Percentiles rank a stretch among this genome's conserved stretches.
Evolutionary conservation across 306 rosid species (phyloP).

Genomic region (Pueraria montana): DNA sequence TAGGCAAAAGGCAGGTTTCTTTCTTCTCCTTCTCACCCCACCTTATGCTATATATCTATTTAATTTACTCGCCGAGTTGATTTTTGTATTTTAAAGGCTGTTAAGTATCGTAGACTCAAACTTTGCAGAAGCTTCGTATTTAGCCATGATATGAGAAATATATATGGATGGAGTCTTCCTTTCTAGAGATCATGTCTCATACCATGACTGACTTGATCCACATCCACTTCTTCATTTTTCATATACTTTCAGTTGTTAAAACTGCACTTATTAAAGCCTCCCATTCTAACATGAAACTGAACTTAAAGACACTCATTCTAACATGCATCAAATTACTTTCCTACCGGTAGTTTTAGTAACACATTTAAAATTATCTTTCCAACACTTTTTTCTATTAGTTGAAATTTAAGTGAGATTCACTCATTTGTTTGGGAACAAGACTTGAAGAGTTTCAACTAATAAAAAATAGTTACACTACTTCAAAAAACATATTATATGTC

Average conservation of each 20-base stretch:
- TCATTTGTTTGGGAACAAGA: no score
- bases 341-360: no score
- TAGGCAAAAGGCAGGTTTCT: background rate
- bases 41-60: background rate
- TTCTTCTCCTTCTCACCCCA: background rate
- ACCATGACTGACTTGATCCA: background rate
- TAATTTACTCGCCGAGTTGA: background rate
- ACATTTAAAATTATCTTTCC: no score
- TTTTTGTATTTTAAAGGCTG: background rate
- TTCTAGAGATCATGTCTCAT: background rate
- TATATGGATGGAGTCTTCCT: background rate
- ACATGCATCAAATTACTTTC: background rate
- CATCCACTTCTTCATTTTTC: background rate
- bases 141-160: background rate
- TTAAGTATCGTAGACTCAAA: background rate
- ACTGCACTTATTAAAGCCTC: background rate
- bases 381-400: no score
- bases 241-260: background rate
- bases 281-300: background rate
- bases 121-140: background rate
- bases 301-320: no score
- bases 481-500: no score
- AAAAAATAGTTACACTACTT: no score
- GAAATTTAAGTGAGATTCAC: no score
- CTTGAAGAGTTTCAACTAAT: no score